Conservation (phyloP, 129 eudicot species). For the Pittosporum tobira region DNA sequence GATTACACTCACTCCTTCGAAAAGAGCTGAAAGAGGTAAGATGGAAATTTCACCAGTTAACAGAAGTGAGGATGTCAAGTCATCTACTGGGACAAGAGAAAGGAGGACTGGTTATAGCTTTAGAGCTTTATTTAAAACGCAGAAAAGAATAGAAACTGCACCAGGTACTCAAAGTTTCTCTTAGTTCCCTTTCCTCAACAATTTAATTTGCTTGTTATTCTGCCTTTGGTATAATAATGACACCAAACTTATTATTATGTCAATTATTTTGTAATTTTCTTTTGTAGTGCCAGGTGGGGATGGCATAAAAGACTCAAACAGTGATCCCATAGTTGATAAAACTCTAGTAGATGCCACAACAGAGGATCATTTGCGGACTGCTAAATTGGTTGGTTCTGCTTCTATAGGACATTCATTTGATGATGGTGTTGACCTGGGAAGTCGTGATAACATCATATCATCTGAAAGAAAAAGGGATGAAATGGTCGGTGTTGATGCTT, state of each 20-base stretch:
- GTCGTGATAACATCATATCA: slow-evolving; percentile 6
- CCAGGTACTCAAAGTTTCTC: slow-evolving; percentile 33
- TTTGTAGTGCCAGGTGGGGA: slow-evolving; percentile 8
- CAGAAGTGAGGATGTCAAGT: slow-evolving; percentile 16
- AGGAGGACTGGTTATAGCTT: slow-evolving; percentile 26
- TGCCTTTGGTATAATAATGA: not conserved
- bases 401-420: slow-evolving; percentile 6
- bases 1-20: slow-evolving; percentile 30
- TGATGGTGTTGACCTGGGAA: no score
- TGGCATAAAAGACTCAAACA: not conserved
- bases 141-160: slow-evolving; percentile 10
- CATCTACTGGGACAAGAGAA: slow-evolving; percentile 48
- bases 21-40: slow-evolving; percentile 49
- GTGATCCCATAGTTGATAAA: slow-evolving; percentile 2
- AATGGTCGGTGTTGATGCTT: slow-evolving; percentile 3
- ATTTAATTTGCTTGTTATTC: not conserved
- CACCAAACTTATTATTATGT: no score
- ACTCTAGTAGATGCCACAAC: not conserved
- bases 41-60: slow-evolving; percentile 18
- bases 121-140: slow-evolving; percentile 28
- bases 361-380: slow-evolving; percentile 12
- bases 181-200: not conserved
- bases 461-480: slow-evolving; percentile 12
- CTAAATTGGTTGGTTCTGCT: slow-evolving; percentile 15
- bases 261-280: not conserved